Base-by-base conservation (phyloP, 345 rosid genomes). In the Alliaria petiolata region DNA sequence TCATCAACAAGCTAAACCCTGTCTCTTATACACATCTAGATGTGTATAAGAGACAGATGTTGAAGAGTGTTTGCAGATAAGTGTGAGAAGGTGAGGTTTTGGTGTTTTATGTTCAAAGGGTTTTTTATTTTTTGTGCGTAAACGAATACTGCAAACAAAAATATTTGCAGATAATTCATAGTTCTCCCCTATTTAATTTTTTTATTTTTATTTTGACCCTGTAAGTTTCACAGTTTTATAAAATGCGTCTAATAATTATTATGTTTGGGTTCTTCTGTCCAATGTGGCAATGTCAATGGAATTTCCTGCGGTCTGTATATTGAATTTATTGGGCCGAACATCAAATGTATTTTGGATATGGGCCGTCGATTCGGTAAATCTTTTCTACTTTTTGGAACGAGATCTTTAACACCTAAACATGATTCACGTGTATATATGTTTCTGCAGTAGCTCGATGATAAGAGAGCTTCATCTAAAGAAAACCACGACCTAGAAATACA, bases 11-110 rank as follows among this genome's bases (percentile, higher is more conserved):
- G 8, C 14, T 56, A 19, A 16, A 43, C n/a, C 4, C n/a, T n/a
- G n/a, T n/a, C n/a, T n/a, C n/a, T n/a, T n/a, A n/a, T n/a, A n/a
- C n/a, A n/a, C n/a, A n/a, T n/a, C n/a, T n/a, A n/a, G n/a, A n/a
- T n/a, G n/a, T n/a, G n/a, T n/a, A n/a, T n/a, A n/a, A n/a, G n/a
- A n/a, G n/a, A n/a, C n/a, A n/a, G 68, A 61, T 49, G 57, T 47
- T 47, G 63, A 57, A 25, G 74, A 52, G 55, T 63, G 76, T 47
- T 31, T 58, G 72, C 63, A 69, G 82, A 63, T 70, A 62, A 59
- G 69, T 9, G 51, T 69, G 54, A 65, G 31, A 30, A 30, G 54
- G 72, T 50, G 67, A 68, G 69, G 75, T 67, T 75, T 67, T 62
- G 55, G 54, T 52, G 75, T 70, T 49, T 71, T 28, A n/a, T 16